Evolutionary conservation across 2,329 filamentous ascomycete species (phyloP).

Genomic region (Chaetomium globosum): DNA sequence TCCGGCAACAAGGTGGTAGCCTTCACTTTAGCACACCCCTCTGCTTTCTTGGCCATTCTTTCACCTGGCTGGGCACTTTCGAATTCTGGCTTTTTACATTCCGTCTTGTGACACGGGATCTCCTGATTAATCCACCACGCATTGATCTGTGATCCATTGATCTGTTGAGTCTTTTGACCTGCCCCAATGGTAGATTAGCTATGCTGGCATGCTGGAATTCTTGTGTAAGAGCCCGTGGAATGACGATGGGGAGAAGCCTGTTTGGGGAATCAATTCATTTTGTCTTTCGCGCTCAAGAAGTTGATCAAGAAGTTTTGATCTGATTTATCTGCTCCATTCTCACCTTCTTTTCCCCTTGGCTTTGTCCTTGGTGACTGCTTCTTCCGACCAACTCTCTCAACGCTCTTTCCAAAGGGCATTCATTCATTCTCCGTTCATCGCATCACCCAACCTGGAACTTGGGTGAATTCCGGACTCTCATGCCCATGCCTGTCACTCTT

Average conservation of each 20-base stretch:
- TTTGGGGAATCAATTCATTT: background rate
- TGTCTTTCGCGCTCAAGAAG: background rate
- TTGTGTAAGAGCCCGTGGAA: background rate
- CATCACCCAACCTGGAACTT: background rate
- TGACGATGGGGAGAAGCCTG: background rate
- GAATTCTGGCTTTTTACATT: background rate
- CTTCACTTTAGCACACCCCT: background rate
- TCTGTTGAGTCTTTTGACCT: background rate
- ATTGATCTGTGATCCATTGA: background rate
- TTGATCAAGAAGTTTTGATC: background rate
- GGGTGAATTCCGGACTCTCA: background rate
- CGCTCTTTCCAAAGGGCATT: background rate
- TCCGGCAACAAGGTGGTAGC: background rate
- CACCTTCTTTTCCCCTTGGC: background rate
- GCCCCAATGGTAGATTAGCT: background rate
- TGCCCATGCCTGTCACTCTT: background rate
- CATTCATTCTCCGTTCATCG: background rate
- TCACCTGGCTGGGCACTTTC: background rate
- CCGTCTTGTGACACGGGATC: too few species aligned
- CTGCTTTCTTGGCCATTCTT: background rate
- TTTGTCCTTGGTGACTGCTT: background rate
- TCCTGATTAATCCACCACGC: too few species aligned
- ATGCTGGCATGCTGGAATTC: background rate
- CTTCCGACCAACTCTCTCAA: background rate
- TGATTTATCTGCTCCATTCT: background rate